Evolutionary conservation across 306 rosid species (phyloP).

Genomic region (Glycyrrhiza uralensis): DNA sequence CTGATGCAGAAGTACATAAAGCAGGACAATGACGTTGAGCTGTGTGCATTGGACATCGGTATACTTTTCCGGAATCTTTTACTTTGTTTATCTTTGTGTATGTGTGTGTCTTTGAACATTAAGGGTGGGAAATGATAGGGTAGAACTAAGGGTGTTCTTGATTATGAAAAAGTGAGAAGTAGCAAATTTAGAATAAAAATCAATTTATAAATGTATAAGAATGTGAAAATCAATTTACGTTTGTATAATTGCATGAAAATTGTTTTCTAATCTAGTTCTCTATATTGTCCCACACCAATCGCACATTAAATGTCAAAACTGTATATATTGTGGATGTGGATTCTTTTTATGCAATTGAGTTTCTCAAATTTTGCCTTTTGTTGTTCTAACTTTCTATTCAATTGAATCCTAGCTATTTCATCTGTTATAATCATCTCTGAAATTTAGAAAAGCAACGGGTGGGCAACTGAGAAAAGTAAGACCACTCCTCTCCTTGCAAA

Average conservation of each 20-base stretch:
- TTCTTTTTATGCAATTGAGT: neutral
- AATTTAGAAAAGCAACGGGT: slow-evolving; percentile 51
- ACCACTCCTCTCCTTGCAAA: slow-evolving; percentile 4
- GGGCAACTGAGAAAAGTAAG: slow-evolving; percentile 66
- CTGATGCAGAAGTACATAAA: slow-evolving; percentile 57
- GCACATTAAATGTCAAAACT: neutral
- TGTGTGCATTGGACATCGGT: slow-evolving; percentile 71
- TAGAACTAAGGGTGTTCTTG: too few species aligned
- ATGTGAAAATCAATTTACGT: neutral
- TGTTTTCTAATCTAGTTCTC: too few species aligned
- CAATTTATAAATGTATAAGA: neutral
- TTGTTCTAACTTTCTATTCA: slow-evolving; percentile 7
- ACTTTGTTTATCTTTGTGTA: too few species aligned
- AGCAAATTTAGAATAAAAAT: neutral
- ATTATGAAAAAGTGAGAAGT: neutral
- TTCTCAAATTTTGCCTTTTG: too few species aligned
- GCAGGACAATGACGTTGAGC: slow-evolving; percentile 54
- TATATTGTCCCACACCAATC: too few species aligned
- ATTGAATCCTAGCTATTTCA: slow-evolving; percentile 58
- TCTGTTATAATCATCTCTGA: slow-evolving; percentile 57
- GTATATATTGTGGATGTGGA: neutral
- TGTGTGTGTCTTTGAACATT: too few species aligned
- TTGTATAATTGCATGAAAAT: neutral
- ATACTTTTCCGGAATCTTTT: slow-evolving; percentile 20
- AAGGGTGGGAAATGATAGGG: too few species aligned